Evolutionary conservation across 495 filamentous ascomycete genomes (phyloP).

Genomic region (Aspergillus affinis): DNA sequence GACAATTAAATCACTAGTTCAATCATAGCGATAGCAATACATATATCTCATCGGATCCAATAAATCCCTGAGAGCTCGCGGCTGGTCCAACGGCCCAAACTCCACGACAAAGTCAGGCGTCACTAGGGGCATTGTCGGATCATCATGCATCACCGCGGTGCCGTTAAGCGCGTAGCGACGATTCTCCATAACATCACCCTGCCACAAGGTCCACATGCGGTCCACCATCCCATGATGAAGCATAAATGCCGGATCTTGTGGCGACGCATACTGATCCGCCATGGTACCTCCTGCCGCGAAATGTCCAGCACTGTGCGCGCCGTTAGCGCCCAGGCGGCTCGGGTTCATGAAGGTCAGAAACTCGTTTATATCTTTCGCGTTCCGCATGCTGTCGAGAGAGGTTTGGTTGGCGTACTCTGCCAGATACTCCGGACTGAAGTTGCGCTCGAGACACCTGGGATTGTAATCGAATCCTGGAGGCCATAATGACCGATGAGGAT

Average conservation of each 20-base stretch:
- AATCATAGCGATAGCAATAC: slow-evolving; percentile 26
- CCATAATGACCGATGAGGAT: slow-evolving; percentile 23
- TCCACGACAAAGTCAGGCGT: slow-evolving; percentile 28
- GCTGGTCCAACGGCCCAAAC: slow-evolving; percentile 28
- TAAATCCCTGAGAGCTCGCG: slow-evolving; percentile 24
- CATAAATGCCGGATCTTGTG: slow-evolving; percentile 55
- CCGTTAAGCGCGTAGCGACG: slow-evolving; percentile 30
- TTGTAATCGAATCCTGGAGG: slow-evolving; percentile 41
- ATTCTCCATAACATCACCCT: slow-evolving; percentile 23
- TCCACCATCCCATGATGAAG: slow-evolving; percentile 59
- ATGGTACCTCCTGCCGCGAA: slow-evolving; percentile 26
- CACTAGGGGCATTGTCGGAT: slow-evolving; percentile 19
- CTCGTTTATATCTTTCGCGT: neutral
- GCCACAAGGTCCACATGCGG: slow-evolving; percentile 60
- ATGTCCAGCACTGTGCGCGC: slow-evolving; percentile 32
- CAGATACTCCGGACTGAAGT: slow-evolving; percentile 24
- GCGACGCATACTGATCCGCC: slow-evolving; percentile 29
- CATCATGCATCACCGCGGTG: slow-evolving; percentile 26
- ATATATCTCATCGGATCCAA: slow-evolving; percentile 24
- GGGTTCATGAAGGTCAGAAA: slow-evolving; percentile 30
- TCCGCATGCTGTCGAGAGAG: slow-evolving; percentile 7
- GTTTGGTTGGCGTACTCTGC: slow-evolving; percentile 23
- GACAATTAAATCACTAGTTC: too few relatives aligned
- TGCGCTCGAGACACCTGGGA: slow-evolving; percentile 65
- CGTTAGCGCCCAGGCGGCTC: slow-evolving; percentile 20